Base-by-base conservation (phyloP, 2,329 filamentous ascomycete genomes). In the Pseudodiploospora longispora region DNA sequence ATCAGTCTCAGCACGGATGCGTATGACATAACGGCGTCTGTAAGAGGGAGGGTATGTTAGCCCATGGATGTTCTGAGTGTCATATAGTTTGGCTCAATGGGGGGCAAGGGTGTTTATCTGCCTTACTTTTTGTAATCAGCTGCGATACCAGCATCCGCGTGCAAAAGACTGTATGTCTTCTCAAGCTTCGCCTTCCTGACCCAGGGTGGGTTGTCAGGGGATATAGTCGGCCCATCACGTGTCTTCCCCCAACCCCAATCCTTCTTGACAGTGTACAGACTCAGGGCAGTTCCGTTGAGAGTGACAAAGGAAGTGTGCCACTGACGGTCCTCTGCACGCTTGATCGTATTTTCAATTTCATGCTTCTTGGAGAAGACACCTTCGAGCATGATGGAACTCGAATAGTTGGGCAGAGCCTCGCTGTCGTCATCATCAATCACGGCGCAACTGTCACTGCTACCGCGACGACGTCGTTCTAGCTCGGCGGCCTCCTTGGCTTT, bases 61-160 rank as follows among this genome's bases (percentile, higher is more conserved):
- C 19, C 19, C 19, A 19, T 19, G 19, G 19, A 19, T 19, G 19
- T 19, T 19, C 19, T 19, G 19, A 19, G n/a, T 19, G 10, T 5
- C 36, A 6, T 8, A 37, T 10, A 19, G 10, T 37, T 27, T 19
- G 10, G n/a, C 8, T 6, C 41, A 40, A 40, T 37, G 42, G 9
- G 44, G 8, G 37, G 36, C 10, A 29, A 27, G 27, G 6, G 10
- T 27, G 29, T 19, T 19, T 19, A 19, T 19, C 19, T 19, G 19
- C 69, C 76, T 54, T 62, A 81, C 74, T 87, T 85, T 54, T 75
- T 72, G 58, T 85, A 83, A 61, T 89, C 85, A 10, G 79, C 75
- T 7, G 85, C 85, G 49, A 88, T 76, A 8, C 85, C 85, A 27
- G 84, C 78, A 61, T 89, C 85, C 27, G 84, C 85, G 58, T 88